Conservation (phyloP, 139 green algal species). For the Astrephomene gubernaculifera region DNA sequence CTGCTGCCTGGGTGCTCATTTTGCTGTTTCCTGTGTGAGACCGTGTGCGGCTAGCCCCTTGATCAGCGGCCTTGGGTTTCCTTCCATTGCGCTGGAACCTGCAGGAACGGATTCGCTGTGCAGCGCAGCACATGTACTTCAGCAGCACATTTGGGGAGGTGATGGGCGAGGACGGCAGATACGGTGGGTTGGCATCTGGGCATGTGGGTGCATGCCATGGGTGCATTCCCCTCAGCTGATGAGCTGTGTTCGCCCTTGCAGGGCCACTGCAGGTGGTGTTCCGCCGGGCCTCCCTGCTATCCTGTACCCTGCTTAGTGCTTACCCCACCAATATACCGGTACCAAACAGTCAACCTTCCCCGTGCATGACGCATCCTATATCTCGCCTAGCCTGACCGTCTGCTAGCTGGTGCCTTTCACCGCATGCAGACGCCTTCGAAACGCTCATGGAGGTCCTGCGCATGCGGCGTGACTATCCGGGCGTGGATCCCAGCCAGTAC, state of each 20-base stretch:
- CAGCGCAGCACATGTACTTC: constrained; percentile 43
- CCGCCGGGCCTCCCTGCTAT: too few relatives aligned
- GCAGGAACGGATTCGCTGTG: neutral
- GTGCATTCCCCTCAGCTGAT: neutral
- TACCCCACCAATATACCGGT: too few relatives aligned
- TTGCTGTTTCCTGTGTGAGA: neutral
- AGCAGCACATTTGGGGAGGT: constrained; percentile 25
- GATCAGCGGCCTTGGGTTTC: neutral
- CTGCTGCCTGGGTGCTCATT: neutral
- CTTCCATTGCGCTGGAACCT: neutral
- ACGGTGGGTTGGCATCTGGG: neutral
- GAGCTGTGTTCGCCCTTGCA: too few relatives aligned
- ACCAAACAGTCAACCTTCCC: too few relatives aligned
- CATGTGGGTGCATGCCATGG: neutral
- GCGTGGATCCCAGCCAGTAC: neutral
- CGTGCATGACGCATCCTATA: too few relatives aligned
- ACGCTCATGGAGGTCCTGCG: constrained; percentile 41
- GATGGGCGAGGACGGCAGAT: constrained; percentile 35
- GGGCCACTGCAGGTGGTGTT: too few relatives aligned
- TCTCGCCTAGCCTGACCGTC: neutral
- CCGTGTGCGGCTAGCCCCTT: too few relatives aligned
- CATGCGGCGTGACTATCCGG: constrained; percentile 3
- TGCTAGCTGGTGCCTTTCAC: neutral
- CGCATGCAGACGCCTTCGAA: constrained; percentile 16
- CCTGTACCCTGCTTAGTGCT: too few relatives aligned